Conservation (phyloP, 139 green algal genomes). For the Chlamydomonas schloesseri region DNA sequence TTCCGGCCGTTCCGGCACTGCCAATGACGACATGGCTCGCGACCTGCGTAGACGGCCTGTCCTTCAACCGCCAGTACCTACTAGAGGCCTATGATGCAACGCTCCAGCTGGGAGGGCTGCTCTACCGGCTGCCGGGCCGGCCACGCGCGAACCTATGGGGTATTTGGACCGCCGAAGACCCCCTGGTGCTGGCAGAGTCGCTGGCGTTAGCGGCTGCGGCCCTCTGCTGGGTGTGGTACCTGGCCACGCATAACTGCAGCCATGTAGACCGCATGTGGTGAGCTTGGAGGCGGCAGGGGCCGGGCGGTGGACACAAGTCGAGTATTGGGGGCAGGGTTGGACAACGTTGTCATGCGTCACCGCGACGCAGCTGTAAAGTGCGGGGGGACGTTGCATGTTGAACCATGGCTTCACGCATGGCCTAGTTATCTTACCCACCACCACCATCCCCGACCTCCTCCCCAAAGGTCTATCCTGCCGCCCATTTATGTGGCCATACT, state of each 20-base stretch:
- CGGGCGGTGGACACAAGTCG: too few species aligned
- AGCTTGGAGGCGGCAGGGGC: background rate
- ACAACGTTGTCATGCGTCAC: too few species aligned
- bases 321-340: too few species aligned
- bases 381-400: too few species aligned
- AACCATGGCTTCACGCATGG: too few species aligned
- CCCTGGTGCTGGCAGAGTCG: background rate
- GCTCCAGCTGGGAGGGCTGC: background rate
- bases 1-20: too few species aligned
- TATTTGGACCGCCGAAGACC: background rate
- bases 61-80: background rate
- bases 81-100: background rate
- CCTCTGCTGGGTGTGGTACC: slow-evolving; percentile 3
- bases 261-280: slow-evolving; percentile 37
- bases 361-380: too few species aligned
- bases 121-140: background rate
- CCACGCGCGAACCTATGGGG: background rate
- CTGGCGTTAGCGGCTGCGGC: background rate
- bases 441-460: too few species aligned
- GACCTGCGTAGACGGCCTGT: too few species aligned
- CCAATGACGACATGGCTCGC: too few species aligned
- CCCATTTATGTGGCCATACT: slow-evolving; percentile 33
- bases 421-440: too few species aligned
- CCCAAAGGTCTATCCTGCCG: slow-evolving; percentile 28
- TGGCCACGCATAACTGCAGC: slow-evolving; percentile 1